These are phyloP conservation scores for Drosera spatulata DNA, from an alignment of 179 eudicot species.

Conservation along the genomic window DNA sequence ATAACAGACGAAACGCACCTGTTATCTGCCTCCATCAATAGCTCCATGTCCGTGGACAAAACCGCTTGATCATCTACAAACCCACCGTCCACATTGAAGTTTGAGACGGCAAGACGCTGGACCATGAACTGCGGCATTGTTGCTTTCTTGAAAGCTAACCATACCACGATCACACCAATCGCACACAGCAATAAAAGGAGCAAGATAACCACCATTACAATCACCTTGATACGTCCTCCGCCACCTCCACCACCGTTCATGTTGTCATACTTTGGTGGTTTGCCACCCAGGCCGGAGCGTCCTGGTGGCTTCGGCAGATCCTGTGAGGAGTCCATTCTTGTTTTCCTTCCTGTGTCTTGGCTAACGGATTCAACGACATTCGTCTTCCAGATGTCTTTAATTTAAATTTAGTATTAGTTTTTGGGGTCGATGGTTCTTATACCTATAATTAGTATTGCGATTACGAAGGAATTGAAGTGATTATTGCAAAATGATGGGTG, in stretches of 20 bases:
- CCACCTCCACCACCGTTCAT: background rate
- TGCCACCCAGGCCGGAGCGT: background rate
- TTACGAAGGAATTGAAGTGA: background rate
- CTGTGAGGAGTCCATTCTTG: background rate
- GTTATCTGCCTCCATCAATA: slow-evolving; percentile 1
- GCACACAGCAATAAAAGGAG: background rate
- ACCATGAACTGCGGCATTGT: background rate
- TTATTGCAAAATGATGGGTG: background rate
- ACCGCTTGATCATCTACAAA: background rate
- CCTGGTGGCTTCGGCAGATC: slow-evolving; percentile 5
- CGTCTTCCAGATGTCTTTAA: background rate
- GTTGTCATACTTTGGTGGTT: background rate
- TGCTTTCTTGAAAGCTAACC: background rate
- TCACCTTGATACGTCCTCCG: background rate
- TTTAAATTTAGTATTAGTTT: background rate
- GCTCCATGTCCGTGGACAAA: slow-evolving; percentile 9
- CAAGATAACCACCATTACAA: background rate
- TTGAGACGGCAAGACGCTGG: background rate
- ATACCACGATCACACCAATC: background rate
- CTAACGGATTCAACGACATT: background rate
- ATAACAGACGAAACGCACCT: background rate
- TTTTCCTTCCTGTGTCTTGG: background rate
- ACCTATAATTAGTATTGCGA: background rate
- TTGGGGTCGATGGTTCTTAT: background rate
- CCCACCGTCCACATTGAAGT: background rate